A percentile compares a stretch with the other conserved stretches of the same genome.
Conservation (phyloP, 352 stramenopile genomes). For the Pythium phragmitis region DNA sequence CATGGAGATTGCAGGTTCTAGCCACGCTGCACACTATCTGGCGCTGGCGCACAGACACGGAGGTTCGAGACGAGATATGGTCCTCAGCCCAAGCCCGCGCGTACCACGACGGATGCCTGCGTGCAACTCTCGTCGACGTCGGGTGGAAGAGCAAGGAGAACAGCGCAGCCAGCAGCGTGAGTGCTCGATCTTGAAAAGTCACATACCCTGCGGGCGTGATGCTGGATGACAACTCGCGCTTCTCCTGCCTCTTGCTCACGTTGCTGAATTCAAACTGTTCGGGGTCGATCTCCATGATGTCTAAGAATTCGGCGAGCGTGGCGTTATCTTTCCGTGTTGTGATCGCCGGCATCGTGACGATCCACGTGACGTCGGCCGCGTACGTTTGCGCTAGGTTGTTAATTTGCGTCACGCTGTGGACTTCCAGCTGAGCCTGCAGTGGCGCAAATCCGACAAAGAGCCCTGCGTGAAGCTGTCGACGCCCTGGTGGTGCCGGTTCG, state of each 20-base stretch:
- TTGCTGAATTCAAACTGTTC: conserved; percentile 36
- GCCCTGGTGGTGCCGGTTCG: too few relatives aligned
- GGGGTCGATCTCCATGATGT: conserved; percentile 33
- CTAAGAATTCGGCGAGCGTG: conserved; percentile 30
- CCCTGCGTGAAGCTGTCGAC: conserved; percentile 8
- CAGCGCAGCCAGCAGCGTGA: too few relatives aligned
- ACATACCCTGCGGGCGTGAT: conserved; percentile 11
- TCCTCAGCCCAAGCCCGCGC: too few relatives aligned
- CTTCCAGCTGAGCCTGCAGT: conserved; percentile 23
- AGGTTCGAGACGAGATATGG: too few relatives aligned
- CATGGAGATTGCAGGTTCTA: too few relatives aligned
- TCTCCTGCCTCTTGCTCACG: conserved; percentile 20
- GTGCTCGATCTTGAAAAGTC: not conserved
- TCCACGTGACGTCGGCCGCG: conserved; percentile 35
- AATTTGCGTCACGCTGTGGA: conserved; percentile 29
- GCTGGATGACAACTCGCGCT: conserved; percentile 16
- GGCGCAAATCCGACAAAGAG: conserved; percentile 30
- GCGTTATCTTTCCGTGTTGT: conserved; percentile 35
- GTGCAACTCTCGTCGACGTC: too few relatives aligned
- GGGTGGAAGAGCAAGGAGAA: too few relatives aligned
- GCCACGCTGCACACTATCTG: too few relatives aligned
- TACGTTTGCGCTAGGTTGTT: conserved; percentile 35
- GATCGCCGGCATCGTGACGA: conserved; percentile 28
- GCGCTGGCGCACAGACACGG: too few relatives aligned
- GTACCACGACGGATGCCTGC: too few relatives aligned